Evolutionary conservation across 2,329 filamentous ascomycete genomes (phyloP), one percentile per base, ranked within the genome.

Genomic region (Neonectria neomacrospora): DNA sequence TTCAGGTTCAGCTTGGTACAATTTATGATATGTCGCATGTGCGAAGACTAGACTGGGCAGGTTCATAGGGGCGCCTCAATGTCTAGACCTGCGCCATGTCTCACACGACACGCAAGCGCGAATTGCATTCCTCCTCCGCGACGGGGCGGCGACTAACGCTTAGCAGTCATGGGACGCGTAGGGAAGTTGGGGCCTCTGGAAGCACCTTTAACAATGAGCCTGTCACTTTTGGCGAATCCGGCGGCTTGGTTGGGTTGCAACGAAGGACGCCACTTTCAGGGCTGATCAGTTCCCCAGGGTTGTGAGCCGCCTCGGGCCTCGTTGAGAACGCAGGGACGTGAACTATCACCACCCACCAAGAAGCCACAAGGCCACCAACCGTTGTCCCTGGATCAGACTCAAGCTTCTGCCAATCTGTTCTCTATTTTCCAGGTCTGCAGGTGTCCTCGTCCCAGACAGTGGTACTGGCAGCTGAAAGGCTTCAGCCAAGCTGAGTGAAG

Each of bases 71-170:
- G 20, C 26, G 58, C 47, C 28, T 20, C 47, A 12, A 14, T 54
- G 66, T 63, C 70, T 61, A 63, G 70, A 72, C 66, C 64, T 45
- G 57, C 62, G 70, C 68, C 70, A 66, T 59, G 70, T 69, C 60
- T 72, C 66, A 67, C 48, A 52, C 26, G 51, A 65, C 51, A 52
- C 26, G 51, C 42, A 26, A 44, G 20, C 57, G 54, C 41, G 23
- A 28, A 53, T 68, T 30, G 26, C 54, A 57, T 63, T 41, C 58
- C 54, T 58, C 64, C 65, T 61, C 45, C 60, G 22, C 54, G 44
- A 63, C 54, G 57, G 66, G 66, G 59, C 56, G 51, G 44, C 44
- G 52, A 11, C 48, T 50, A 37, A 63, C 9, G 12, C 37, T 42
- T 30, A 53, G 30, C 41, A 41, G 20, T 39, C 22, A 42, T 11